Base-by-base conservation (phyloP, 2,329 filamentous ascomycete species). In the Diaporthe humulicola region DNA sequence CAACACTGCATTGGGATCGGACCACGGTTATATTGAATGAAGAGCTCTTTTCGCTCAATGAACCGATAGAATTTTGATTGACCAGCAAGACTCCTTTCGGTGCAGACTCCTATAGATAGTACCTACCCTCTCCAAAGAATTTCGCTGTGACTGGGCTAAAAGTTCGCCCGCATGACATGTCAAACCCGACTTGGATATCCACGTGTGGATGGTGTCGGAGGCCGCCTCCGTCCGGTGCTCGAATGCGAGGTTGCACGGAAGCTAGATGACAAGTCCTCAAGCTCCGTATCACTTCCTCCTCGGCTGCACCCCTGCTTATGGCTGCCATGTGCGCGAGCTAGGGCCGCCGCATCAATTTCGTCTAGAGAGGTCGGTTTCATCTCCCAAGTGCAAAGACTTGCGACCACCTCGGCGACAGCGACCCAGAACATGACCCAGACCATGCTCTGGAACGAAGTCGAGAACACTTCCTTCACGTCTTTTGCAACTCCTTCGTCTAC, bases 371-470 rank as follows among this genome's bases (percentile, higher is more conserved):
- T 69, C 0, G 87, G 88, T 6, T 82, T 79, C 48, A 80, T 81
- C 78, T 89, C 86, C 71, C 87, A 82, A 1, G 86, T 85, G 70
- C 87, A 84, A 3, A 86, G 75, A 36, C 87, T 87, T 14, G 84
- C 80, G 36, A 87, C 73, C 9, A 88, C 80, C 79, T 88, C 88
- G 58, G 81, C 81, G 6, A 82, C 84, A 42, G 85, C 84, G 22
- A 87, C 78, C 36, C 85, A 82, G 60, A 86, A 83, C 84, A 89
- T 86, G 61, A 89, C 80, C 71, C 84, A 85, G 50, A 87, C 84
- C 75, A 89, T 85, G 38, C 84, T 82, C 1, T 83, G 82, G 77
- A 89, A 89, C 2, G 87, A 87, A 1, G 77, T 80, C 0, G 87
- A 84, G 73, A 89, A 89, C 10, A 86, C 84, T 19, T 81, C 78